These are phyloP conservation scores for Aphanomyces astaci DNA, from an alignment of 352 stramenopile genomes.

Conservation along the genomic window DNA sequence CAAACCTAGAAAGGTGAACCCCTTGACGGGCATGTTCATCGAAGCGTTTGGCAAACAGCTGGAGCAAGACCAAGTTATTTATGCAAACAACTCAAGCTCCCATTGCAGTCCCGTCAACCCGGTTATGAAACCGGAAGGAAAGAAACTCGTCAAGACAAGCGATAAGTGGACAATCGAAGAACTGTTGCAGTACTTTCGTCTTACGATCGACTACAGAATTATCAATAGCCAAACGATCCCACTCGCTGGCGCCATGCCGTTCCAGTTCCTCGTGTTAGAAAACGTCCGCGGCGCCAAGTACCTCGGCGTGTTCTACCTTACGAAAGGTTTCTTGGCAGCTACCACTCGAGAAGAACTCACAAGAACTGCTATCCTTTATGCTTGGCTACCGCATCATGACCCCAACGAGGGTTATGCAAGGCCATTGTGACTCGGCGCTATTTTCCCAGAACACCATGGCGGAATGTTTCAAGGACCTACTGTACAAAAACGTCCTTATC, in stretches of 20 bases:
- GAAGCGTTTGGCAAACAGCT: too few relatives aligned
- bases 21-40: too few relatives aligned
- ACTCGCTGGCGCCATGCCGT: neutral
- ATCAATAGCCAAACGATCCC: too few relatives aligned
- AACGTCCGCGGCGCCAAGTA: too few relatives aligned
- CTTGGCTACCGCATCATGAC: neutral
- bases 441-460: neutral
- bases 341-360: neutral
- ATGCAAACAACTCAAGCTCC: too few relatives aligned
- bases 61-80: too few relatives aligned
- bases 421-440: neutral
- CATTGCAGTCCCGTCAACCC: too few relatives aligned
- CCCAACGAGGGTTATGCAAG: neutral
- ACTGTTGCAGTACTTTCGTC: neutral
- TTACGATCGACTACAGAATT: neutral
- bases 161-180: constrained; percentile 1
- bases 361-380: too few relatives aligned
- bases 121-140: too few relatives aligned
- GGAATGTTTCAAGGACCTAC: neutral
- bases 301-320: neutral
- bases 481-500: neutral
- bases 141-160: too few relatives aligned
- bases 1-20: too few relatives aligned
- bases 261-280: neutral
- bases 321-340: constrained; percentile 7